phyloP scores from a whole-genome alignment of 768 basidiomycete genomes.

The Crucibulum laeve region DNA sequence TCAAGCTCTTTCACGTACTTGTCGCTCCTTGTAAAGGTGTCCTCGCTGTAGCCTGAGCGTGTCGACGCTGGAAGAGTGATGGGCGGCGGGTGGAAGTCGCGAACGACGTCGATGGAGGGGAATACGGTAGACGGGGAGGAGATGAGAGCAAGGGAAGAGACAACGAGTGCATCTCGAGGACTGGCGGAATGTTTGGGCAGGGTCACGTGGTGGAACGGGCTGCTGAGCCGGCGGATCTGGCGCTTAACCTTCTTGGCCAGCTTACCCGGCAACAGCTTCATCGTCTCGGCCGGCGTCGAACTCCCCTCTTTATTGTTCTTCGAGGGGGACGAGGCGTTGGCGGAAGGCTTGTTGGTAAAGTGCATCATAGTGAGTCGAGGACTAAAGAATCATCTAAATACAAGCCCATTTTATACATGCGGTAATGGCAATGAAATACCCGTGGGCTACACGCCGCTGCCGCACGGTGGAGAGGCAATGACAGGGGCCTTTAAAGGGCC shows the following conservation, averaged over 20 bases:
- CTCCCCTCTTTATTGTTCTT: slow-evolving; percentile 9
- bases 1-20: background rate
- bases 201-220: slow-evolving; percentile 30
- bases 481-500: background rate
- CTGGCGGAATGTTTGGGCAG: slow-evolving; percentile 21
- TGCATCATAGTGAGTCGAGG: background rate
- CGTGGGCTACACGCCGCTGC: background rate
- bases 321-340: slow-evolving; percentile 4
- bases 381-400: background rate
- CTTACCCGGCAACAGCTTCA: slow-evolving; percentile 16
- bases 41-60: slow-evolving; percentile 8
- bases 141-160: slow-evolving; percentile 19
- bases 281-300: background rate
- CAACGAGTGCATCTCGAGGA: slow-evolving; percentile 8
- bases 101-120: slow-evolving; percentile 26
- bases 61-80: slow-evolving; percentile 9
- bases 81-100: slow-evolving; percentile 12
- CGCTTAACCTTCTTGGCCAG: slow-evolving; percentile 25
- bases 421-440: background rate
- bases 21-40: slow-evolving; percentile 1
- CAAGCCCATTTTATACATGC: background rate
- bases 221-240: slow-evolving; percentile 26
- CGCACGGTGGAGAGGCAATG: background rate
- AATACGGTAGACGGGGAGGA: slow-evolving; percentile 32
- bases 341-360: background rate